phyloP scores from a whole-genome alignment of 306 rosid genomes.

The Cajanus cajan region DNA sequence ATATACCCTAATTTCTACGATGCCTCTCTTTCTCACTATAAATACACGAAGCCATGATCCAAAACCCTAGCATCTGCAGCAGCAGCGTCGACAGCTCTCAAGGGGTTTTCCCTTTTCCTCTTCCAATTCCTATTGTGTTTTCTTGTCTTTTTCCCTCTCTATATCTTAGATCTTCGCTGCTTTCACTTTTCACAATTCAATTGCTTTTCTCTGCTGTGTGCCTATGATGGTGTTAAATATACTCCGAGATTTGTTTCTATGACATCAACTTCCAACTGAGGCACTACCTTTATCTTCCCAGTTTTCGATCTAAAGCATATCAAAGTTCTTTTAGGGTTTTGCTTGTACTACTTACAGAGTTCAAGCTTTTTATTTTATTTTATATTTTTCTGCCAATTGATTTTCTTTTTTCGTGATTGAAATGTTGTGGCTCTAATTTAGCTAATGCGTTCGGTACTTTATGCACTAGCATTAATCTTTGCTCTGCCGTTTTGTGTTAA shows the following conservation, averaged over 20 bases:
- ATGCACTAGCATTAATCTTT: background rate
- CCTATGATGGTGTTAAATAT: slow-evolving; percentile 77
- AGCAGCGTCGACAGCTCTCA: background rate
- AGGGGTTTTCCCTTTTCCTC: background rate
- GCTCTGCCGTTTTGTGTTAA: background rate
- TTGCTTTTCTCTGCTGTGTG: background rate
- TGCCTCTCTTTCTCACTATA: background rate
- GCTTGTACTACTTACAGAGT: background rate
- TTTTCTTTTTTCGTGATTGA: rapidly evolving
- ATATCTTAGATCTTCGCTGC: background rate
- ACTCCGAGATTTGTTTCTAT: slow-evolving; percentile 64
- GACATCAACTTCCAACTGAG: slow-evolving; percentile 58
- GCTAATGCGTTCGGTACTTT: background rate
- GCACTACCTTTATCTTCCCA: slow-evolving; percentile 24
- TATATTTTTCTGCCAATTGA: too few relatives aligned
- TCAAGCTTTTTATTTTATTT: background rate
- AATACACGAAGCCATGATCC: background rate
- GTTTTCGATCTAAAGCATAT: too few relatives aligned
- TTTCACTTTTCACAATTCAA: too few relatives aligned
- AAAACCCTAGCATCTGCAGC: background rate
- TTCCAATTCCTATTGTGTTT: rapidly evolving
- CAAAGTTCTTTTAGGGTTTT: background rate
- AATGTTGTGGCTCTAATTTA: background rate
- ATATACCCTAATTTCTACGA: slow-evolving; percentile 19
- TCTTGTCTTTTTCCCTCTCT: background rate